Base-by-base conservation (phyloP, 306 rosid species). In the Lathyrus oleraceus region DNA sequence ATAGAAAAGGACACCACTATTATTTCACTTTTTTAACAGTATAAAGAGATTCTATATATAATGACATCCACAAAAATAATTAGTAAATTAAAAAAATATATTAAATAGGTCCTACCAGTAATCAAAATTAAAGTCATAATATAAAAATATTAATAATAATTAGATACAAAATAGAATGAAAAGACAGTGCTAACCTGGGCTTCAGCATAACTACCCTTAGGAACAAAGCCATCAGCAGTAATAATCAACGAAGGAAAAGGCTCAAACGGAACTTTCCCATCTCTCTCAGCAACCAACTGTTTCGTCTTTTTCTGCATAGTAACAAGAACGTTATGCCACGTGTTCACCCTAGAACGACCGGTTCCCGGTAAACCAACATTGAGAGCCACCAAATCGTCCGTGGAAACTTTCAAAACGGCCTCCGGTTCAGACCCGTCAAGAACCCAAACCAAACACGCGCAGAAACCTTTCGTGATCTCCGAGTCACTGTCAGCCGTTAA, bases 301-400 rank as follows among this genome's bases (percentile, higher is more conserved):
- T 80, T 86, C 3, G 92, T 87, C 86, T 77, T 89, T 83, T 90
- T 93, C 73, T 90, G 98, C 92, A 93, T 87, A 47, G 76, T 85
- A 21, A 94, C 74, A 63, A 91, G 76, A 62, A 94, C 97, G 59
- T 94, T 94, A 54, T 94, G 96, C 99, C 99, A 91, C 70, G 97
- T 94, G 72, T 94, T 94, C 13, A 77, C 84, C 79, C 97, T 89
- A 1, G 99, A 94, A 51, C 82, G 85, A 47, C 82, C 82, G 10
- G 67, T 70, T 4, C 82, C 87, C 0, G 83, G 80, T 8, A 94
- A 66, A 10, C 95, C 96, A 4, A 85, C 89, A 61, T 89, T 91
- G 4, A 91, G 62, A n/a, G 73, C 86, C 51, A 52, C 78, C 85
- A 94, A 82, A 80, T 94, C 96, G 3, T 85, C 97, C 0, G 87